These are phyloP conservation scores for Capsicum baccatum DNA, from an alignment of 257 asterid species.

Conservation along the genomic window DNA sequence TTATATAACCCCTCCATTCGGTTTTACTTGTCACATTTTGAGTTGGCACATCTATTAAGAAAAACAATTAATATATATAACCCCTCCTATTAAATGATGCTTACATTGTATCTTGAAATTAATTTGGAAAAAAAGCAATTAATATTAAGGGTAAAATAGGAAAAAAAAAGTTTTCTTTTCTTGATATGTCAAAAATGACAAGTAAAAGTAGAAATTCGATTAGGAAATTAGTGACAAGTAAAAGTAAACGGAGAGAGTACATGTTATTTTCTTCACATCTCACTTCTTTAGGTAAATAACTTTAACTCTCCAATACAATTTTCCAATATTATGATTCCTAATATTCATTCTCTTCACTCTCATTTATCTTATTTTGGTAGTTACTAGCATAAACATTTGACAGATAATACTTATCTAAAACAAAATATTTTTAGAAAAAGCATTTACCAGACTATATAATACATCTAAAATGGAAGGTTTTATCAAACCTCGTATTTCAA, in stretches of 20 bases:
- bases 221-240: too few relatives aligned
- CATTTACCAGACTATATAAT: background rate
- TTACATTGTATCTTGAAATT: too few relatives aligned
- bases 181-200: too few relatives aligned
- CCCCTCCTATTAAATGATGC: too few relatives aligned
- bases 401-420: background rate
- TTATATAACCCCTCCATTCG: background rate
- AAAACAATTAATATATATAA: too few relatives aligned
- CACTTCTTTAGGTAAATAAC: background rate
- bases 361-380: background rate
- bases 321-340: background rate
- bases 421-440: background rate
- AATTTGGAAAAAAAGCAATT: too few relatives aligned
- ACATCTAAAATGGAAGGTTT: background rate
- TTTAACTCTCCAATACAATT: background rate
- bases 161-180: too few relatives aligned
- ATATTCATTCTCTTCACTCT: background rate
- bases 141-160: too few relatives aligned
- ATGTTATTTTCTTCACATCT: background rate
- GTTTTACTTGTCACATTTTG: too few relatives aligned
- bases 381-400: background rate
- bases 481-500: conserved; percentile 92
- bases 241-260: background rate
- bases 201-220: too few relatives aligned
- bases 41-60: too few relatives aligned